Percentiles rank a stretch among this genome's conserved stretches.
These are phyloP conservation scores for Alternaria hordeiaustralica DNA, from an alignment of 2,329 filamentous ascomycete species.

Conservation along the genomic window DNA sequence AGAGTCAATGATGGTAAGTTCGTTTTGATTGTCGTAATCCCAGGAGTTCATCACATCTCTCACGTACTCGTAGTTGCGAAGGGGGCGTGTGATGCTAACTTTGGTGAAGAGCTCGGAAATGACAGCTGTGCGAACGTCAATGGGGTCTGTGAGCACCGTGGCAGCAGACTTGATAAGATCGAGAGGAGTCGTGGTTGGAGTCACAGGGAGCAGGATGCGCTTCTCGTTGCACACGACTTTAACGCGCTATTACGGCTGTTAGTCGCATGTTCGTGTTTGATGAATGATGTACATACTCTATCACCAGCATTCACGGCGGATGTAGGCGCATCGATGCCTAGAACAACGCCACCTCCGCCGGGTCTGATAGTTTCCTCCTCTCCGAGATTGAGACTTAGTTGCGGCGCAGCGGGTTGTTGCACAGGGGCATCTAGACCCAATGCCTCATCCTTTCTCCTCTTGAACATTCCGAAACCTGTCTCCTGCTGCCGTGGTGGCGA, in stretches of 20 bases:
- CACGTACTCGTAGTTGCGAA: slow-evolving; percentile 85
- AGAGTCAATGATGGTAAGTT: slow-evolving; percentile 70
- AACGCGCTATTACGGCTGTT: slow-evolving; percentile 62
- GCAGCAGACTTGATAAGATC: slow-evolving; percentile 76
- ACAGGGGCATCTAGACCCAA: slow-evolving; percentile 28
- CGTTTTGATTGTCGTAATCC: slow-evolving; percentile 81
- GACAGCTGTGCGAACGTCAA: slow-evolving; percentile 71
- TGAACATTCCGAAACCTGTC: slow-evolving; percentile 42
- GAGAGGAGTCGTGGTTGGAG: slow-evolving; percentile 72
- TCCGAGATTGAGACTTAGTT: slow-evolving; percentile 26
- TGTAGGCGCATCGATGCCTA: slow-evolving; percentile 74
- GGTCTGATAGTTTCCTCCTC: slow-evolving; percentile 48
- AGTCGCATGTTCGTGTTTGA: slow-evolving; percentile 5
- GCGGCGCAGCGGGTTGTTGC: slow-evolving; percentile 25
- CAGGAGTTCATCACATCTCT: slow-evolving; percentile 92
- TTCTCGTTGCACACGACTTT: slow-evolving; percentile 74
- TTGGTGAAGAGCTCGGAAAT: slow-evolving; percentile 77
- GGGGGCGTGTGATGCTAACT: slow-evolving; percentile 78
- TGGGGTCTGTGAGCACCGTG: slow-evolving; percentile 66
- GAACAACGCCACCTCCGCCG: slow-evolving; percentile 57
- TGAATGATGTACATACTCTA: slow-evolving; percentile 61
- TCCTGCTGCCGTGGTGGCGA: slow-evolving; percentile 43
- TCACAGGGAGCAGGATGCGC: slow-evolving; percentile 74
- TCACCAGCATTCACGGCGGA: slow-evolving; percentile 83
- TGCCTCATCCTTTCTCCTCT: slow-evolving; percentile 41